Percentiles rank a stretch among this genome's conserved stretches.
These are phyloP conservation scores for Miscanthus lutarioriparius DNA, from an alignment of 176 grass and related monocot genomes.

Conservation along the genomic window DNA sequence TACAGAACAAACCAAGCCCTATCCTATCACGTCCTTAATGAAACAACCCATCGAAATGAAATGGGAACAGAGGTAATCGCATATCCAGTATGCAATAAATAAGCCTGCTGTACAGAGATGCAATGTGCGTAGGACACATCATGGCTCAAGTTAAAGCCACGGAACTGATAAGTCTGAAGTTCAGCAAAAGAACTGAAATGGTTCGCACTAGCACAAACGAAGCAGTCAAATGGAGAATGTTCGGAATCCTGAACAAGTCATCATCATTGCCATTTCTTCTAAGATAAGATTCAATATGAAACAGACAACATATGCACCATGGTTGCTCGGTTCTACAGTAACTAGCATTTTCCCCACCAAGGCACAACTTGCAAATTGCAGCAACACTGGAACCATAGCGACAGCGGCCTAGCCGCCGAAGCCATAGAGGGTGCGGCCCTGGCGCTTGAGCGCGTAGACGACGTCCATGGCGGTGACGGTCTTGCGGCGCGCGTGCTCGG, in stretches of 20 bases:
- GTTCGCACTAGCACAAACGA: too few relatives aligned
- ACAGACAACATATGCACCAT: not conserved
- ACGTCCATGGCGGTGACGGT: constrained; percentile 77
- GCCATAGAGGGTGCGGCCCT: constrained; percentile 67
- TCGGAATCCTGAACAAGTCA: not conserved
- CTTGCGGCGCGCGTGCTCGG: constrained; percentile 70
- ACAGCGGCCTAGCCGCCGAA: constrained; percentile 40
- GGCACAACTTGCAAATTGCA: not conserved
- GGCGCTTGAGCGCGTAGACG: constrained; percentile 67
- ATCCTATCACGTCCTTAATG: too few relatives aligned
- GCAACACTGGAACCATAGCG: not conserved
- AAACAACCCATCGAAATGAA: too few relatives aligned
- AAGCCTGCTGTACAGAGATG: too few relatives aligned
- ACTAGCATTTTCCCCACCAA: not conserved
- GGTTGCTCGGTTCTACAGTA: not conserved
- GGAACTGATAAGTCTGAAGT: too few relatives aligned
- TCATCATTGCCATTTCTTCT: not conserved
- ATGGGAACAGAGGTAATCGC: too few relatives aligned
- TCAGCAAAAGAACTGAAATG: too few relatives aligned
- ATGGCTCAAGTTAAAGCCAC: too few relatives aligned
- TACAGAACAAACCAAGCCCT: too few relatives aligned
- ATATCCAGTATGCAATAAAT: too few relatives aligned
- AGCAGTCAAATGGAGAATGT: not conserved
- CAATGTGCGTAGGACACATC: too few relatives aligned
- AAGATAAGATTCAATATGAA: not conserved